Conservation (phyloP, 139 green algal genomes). For the Marvania coccoides region DNA sequence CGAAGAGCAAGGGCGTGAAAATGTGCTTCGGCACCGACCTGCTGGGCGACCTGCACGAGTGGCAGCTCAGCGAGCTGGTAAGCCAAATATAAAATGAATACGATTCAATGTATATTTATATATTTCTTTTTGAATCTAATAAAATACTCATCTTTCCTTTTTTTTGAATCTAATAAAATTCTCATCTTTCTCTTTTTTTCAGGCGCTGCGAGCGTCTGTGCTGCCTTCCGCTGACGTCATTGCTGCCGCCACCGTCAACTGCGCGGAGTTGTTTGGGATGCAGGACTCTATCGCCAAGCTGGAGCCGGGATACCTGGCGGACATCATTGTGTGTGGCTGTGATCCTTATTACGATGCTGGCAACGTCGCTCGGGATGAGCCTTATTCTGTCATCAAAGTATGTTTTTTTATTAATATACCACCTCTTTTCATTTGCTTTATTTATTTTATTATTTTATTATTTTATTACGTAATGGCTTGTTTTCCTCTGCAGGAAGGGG, state of each 20-base stretch:
- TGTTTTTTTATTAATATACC: no score
- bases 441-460: no score
- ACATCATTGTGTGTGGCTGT: no score
- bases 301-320: no score
- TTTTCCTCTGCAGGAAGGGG: no score
- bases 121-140: not conserved
- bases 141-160: not conserved
- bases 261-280: slow-evolving; percentile 26
- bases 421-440: no score
- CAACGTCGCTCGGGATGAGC: no score
- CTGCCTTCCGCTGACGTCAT: no score
- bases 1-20: slow-evolving; percentile 13
- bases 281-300: not conserved
- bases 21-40: slow-evolving; percentile 51
- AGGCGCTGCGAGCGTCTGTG: slow-evolving; percentile 13
- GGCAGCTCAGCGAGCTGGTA: slow-evolving; percentile 20
- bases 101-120: slow-evolving; percentile 25
- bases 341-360: no score
- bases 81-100: not conserved
- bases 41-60: slow-evolving; percentile 44
- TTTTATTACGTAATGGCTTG: no score
- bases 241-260: slow-evolving; percentile 22
- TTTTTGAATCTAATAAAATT: not conserved
- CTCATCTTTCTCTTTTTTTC: no score
- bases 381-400: no score